A percentile compares a stretch with the other conserved stretches of the same genome.
These are phyloP conservation scores for Fusarium coffeatum DNA, from an alignment of 2,329 filamentous ascomycete genomes.

Conservation along the genomic window DNA sequence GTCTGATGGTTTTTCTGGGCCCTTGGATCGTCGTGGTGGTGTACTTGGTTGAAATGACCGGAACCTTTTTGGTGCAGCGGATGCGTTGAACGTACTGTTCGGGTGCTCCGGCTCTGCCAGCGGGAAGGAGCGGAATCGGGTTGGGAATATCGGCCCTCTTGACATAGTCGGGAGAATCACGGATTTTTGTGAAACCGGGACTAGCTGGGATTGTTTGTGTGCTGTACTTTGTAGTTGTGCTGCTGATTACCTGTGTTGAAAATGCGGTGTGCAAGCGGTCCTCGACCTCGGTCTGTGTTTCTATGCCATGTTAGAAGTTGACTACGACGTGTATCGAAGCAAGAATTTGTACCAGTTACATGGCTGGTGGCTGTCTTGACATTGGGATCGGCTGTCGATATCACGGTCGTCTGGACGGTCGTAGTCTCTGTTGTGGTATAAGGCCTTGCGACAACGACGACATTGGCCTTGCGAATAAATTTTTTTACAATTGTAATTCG, in stretches of 20 bases:
- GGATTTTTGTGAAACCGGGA: not conserved
- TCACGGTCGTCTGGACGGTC: not conserved
- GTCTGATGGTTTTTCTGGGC: not conserved
- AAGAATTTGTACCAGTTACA: not conserved
- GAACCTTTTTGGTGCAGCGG: not conserved
- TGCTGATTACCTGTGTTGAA: not conserved
- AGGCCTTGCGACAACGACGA: not conserved
- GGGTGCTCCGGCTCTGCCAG: not conserved
- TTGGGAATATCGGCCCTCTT: not conserved
- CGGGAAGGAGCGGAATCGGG: not conserved
- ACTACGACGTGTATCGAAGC: not conserved
- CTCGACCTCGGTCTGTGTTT: too few species aligned
- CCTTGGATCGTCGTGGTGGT: not conserved
- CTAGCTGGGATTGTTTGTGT: not conserved
- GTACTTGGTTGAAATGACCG: not conserved
- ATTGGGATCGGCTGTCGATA: not conserved
- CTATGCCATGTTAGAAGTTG: too few species aligned
- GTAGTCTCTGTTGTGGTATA: not conserved
- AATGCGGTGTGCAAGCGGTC: not conserved
- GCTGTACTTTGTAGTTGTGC: not conserved
- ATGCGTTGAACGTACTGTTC: not conserved
- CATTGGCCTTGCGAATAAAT: not conserved
- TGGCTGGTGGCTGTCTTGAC: not conserved
- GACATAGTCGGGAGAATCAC: not conserved
- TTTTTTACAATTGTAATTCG: not conserved